Evolutionary conservation across 306 rosid genomes (phyloP), one percentile per base, ranked within the genome.

Genomic region (Castanopsis chinensis): DNA sequence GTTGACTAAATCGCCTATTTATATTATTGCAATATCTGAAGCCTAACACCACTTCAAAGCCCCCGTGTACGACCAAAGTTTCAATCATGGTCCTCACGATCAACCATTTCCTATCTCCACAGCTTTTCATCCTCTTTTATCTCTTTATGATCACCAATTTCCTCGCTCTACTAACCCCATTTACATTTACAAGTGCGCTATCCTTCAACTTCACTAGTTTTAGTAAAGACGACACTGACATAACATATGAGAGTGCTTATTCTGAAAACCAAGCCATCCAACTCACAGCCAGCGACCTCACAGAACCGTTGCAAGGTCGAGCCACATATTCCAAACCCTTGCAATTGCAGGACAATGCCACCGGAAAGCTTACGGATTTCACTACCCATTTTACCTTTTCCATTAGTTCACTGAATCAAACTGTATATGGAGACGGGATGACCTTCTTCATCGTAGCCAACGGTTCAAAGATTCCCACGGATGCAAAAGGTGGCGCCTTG

Each of bases 361-460:
- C 91, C 0, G 49, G 85, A 1, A 82, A 71, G 0, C 78, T 88
- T 60, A 13, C 90, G 17, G 84, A 86, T 63, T 90, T 90, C 77
- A 73, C 45, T 25, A 86, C 94, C 20, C 78, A 81, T 18, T 90
- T 90, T 76, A 27, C 84, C 70, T 80, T 88, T 27, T 21, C 32
- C 58, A 84, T 90, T 17, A 15, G 74, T 41, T 80, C 93, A 7
- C 33, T 59, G 1, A 17, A 45, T 4, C 10, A 1, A 10, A 51
- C 20, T 0, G 0, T 0, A 0, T 83, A 76, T 76, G 91, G 57
- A 25, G 88, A 88, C 72, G 94, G 91, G 7, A 56, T 86, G 55
- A 69, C 88, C 14, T 91, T 91, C 75, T 89, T 89, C 75, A 43
- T 91, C 60, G 82, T 89, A 17, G 86, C 85, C 18, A 28, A 2